Percentiles rank a stretch among this genome's conserved stretches.
Conservation (phyloP, 768 basidiomycete species). For the Fomitopsis pulvina region DNA sequence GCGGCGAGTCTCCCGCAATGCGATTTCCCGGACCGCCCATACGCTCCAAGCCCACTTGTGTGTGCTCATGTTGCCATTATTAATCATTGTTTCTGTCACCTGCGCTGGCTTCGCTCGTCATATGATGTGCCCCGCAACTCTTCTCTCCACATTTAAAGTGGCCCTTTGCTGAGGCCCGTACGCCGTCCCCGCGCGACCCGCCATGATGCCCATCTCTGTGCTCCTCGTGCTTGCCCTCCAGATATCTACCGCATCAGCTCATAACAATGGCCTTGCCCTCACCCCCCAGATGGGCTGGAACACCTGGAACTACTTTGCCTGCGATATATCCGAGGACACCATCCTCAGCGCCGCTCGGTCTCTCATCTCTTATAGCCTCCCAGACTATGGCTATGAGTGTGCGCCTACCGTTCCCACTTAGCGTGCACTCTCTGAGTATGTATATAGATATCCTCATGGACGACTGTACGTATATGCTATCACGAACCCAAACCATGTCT, state of each 20-base stretch:
- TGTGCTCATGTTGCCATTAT: no score
- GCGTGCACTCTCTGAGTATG: neutral
- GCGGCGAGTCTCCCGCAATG: no score
- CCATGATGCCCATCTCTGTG: no score
- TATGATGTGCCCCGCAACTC: no score
- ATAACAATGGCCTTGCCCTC: slow-evolving; percentile 25
- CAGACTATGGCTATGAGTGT: slow-evolving; percentile 33
- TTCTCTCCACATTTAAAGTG: no score
- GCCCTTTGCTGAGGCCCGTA: neutral
- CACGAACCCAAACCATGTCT: neutral
- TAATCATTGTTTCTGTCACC: neutral
- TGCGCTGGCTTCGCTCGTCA: neutral
- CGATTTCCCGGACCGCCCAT: no score
- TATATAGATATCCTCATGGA: slow-evolving; percentile 29
- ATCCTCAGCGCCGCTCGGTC: slow-evolving; percentile 28
- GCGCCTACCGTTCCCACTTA: slow-evolving; percentile 1
- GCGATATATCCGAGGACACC: slow-evolving; percentile 28
- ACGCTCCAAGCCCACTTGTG: no score
- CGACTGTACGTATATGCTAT: slow-evolving; percentile 28
- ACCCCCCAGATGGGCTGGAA: slow-evolving; percentile 35
- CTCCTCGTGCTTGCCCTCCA: slow-evolving; percentile 3
- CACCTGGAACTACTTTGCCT: slow-evolving; percentile 33
- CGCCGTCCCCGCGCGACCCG: no score
- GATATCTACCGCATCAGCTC: slow-evolving; percentile 9
- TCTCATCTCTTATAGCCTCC: slow-evolving; percentile 26